These are phyloP conservation scores for Podospora sp. DNA, from an alignment of 495 filamentous ascomycete species.

Conservation along the genomic window DNA sequence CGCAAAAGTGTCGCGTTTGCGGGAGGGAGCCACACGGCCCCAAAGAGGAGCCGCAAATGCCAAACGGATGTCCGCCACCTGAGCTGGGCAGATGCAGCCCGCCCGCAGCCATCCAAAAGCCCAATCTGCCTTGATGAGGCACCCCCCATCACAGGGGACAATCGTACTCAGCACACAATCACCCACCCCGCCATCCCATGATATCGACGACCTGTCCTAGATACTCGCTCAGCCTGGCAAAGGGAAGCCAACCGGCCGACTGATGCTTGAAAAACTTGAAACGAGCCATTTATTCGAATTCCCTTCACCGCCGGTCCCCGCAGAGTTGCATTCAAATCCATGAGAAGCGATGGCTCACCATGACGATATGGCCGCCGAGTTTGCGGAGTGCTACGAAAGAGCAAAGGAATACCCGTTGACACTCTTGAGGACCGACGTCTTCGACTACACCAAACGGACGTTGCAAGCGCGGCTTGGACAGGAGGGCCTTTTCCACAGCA, in stretches of 20 bases:
- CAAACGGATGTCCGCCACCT: not conserved
- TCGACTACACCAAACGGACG: slow-evolving; percentile 3
- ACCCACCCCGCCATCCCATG: not conserved
- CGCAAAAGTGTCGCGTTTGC: not conserved
- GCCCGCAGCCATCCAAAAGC: not conserved
- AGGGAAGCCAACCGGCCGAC: not conserved
- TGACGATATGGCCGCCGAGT: not conserved
- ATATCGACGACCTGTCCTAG: not conserved
- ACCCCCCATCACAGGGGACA: not conserved
- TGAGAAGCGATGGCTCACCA: not conserved
- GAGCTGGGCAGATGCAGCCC: not conserved
- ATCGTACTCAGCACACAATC: not conserved
- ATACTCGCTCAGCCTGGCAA: not conserved
- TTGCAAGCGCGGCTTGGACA: slow-evolving; percentile 6
- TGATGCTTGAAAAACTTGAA: not conserved
- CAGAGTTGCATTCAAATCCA: not conserved
- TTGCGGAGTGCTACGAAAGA: not conserved
- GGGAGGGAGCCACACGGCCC: not conserved
- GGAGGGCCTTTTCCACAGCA: not conserved
- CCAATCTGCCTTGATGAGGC: slow-evolving; percentile 6
- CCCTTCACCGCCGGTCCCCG: too few relatives aligned
- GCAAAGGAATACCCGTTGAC: slow-evolving; percentile 15
- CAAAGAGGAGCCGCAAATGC: not conserved
- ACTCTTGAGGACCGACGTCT: slow-evolving; percentile 11
- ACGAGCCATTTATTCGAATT: not conserved